Conservation (phyloP, 345 rosid species). For the Hirschfeldia incana region DNA sequence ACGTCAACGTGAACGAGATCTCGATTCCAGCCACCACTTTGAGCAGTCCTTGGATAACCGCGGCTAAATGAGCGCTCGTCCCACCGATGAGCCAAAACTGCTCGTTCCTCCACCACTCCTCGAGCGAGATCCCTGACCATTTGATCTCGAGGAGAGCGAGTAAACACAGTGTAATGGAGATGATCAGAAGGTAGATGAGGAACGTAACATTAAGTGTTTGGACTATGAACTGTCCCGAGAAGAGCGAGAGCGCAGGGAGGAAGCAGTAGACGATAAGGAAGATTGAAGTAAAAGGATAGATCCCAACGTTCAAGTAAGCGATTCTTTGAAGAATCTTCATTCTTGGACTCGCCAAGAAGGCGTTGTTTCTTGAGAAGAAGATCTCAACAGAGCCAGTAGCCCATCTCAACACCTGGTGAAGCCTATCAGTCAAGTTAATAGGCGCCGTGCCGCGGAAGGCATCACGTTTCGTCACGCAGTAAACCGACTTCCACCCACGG, state of each 20-base stretch:
- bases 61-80: constrained; percentile 95
- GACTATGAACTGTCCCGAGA: constrained; percentile 96
- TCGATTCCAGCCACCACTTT: constrained; percentile 96
- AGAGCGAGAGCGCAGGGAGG: constrained; percentile 95
- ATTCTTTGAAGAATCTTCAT: constrained; percentile 92
- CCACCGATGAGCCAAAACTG: constrained; percentile 99
- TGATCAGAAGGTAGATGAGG: constrained; percentile 71
- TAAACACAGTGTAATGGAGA: constrained; percentile 68
- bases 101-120: constrained; percentile 98
- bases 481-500: constrained; percentile 97
- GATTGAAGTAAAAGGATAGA: constrained; percentile 92
- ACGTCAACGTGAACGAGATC: constrained; percentile 91
- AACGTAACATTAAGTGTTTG: constrained; percentile 78
- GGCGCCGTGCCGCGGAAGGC: constrained; percentile 99
- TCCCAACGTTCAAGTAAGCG: constrained; percentile 91
- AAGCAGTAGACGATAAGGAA: constrained; percentile 98
- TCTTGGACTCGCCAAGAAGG: constrained; percentile 76
- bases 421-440: constrained; percentile 92
- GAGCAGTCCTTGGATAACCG: constrained; percentile 87
- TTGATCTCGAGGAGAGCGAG: constrained; percentile 91
- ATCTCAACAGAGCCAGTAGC: constrained; percentile 99
- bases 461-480: constrained; percentile 94
- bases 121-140: constrained; percentile 96
- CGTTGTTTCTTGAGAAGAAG: constrained; percentile 94
- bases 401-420: constrained; percentile 96